These are phyloP conservation scores for Pythium brachiatum DNA, from an alignment of 352 stramenopile genomes.

Conservation along the genomic window DNA sequence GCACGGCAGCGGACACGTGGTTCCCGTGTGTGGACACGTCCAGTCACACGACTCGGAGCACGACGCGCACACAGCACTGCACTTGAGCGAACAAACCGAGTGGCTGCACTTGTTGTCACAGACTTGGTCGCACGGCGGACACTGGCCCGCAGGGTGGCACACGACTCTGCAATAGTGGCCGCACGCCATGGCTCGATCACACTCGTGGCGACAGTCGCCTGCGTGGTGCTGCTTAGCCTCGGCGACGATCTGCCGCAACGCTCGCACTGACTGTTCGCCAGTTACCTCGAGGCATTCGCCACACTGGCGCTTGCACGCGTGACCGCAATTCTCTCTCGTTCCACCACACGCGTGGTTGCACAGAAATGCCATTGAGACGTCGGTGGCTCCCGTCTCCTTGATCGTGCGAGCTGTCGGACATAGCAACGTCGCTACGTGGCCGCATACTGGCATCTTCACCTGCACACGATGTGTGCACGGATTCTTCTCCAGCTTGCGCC, in stretches of 20 bases:
- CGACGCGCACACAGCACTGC: constrained; percentile 48
- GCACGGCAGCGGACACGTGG: constrained; percentile 51
- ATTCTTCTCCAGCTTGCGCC: constrained; percentile 20
- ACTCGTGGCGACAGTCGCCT: constrained; percentile 53
- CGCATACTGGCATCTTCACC: constrained; percentile 32
- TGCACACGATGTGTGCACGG: constrained; percentile 29
- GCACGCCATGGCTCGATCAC: constrained; percentile 59
- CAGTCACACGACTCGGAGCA: constrained; percentile 74
- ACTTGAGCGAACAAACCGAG: constrained; percentile 51
- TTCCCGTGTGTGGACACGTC: constrained; percentile 57
- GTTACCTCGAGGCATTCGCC: constrained; percentile 25
- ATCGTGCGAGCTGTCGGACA: constrained; percentile 5
- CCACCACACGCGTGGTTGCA: constrained; percentile 28
- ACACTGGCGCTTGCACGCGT: constrained; percentile 41
- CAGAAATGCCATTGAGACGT: constrained; percentile 11
- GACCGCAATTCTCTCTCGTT: constrained; percentile 28
- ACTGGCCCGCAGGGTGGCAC: constrained; percentile 53
- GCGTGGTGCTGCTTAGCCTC: constrained; percentile 29
- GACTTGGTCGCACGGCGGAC: constrained; percentile 46
- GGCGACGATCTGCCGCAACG: constrained; percentile 28
- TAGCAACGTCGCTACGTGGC: constrained; percentile 17
- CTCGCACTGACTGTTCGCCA: constrained; percentile 17
- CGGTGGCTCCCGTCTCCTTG: constrained; percentile 7
- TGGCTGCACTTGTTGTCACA: constrained; percentile 62
- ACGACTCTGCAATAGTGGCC: constrained; percentile 52